phyloP scores from a whole-genome alignment of 495 filamentous ascomycete species.

The Aspergillus saccharolyticus region DNA sequence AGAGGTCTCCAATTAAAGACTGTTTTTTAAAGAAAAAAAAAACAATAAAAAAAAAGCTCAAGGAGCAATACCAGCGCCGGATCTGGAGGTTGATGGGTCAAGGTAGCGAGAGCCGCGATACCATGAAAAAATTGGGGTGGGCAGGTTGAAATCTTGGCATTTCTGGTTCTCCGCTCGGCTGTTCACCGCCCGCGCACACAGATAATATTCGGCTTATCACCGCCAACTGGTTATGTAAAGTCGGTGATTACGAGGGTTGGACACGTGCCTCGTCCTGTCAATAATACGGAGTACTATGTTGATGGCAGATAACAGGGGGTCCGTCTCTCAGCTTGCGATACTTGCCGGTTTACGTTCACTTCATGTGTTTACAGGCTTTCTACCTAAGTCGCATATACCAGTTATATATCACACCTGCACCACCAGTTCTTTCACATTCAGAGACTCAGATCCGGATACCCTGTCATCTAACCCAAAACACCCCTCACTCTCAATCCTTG shows the following conservation, averaged over 20 bases:
- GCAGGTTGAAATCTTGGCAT: constrained; percentile 38
- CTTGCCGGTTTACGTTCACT: no score
- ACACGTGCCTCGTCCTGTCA: no score
- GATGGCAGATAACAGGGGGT: no score
- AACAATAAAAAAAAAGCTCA: not conserved
- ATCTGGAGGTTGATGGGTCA: constrained; percentile 15
- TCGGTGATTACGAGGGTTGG: no score
- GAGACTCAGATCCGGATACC: not conserved
- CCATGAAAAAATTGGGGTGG: constrained; percentile 39
- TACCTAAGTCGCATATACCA: not conserved
- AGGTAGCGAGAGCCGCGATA: constrained; percentile 20
- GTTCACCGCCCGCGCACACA: constrained; percentile 29
- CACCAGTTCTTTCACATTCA: not conserved
- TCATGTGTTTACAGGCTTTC: no score
- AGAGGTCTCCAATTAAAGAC: not conserved
- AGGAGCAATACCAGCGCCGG: constrained; percentile 5
- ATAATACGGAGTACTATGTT: no score
- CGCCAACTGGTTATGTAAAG: not conserved
- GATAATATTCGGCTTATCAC: constrained; percentile 3
- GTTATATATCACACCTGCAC: not conserved
- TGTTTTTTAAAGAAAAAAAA: no score
- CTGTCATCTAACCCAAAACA: constrained; percentile 40
- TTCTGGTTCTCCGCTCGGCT: constrained; percentile 33
- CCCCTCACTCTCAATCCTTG: constrained; percentile 30
- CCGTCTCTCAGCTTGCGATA: no score